Percentiles rank a stretch among this genome's conserved stretches.
Conservation (phyloP, 495 filamentous ascomycete genomes). For the Filosporella fistucella region DNA sequence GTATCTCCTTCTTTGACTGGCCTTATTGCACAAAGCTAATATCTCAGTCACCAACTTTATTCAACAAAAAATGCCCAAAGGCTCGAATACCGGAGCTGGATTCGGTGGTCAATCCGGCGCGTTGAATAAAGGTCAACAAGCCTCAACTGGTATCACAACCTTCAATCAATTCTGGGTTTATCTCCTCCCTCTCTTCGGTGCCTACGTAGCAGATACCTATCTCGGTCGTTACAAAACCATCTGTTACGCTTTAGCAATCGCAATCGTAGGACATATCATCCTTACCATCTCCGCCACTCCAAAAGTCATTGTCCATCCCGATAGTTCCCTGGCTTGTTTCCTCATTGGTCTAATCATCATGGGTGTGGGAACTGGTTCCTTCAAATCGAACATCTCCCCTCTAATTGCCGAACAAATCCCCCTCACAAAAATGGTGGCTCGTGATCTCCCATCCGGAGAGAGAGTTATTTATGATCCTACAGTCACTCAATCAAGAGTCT, state of each 20-base stretch:
- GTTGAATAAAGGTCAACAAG: constrained; percentile 60
- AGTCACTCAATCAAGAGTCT: constrained; percentile 56
- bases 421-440: constrained; percentile 36
- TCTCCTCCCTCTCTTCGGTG: constrained; percentile 55
- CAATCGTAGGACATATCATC: constrained; percentile 62
- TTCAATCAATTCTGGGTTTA: constrained; percentile 79
- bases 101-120: constrained; percentile 51
- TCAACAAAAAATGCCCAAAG: constrained; percentile 54
- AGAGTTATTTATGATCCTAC: constrained; percentile 67
- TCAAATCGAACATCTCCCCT: constrained; percentile 62
- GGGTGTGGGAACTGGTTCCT: constrained; percentile 59
- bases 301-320: constrained; percentile 48
- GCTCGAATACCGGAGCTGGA: constrained; percentile 56
- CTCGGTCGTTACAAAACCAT: constrained; percentile 72
- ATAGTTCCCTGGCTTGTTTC: constrained; percentile 52
- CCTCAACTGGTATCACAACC: constrained; percentile 57
- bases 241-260: constrained; percentile 47
- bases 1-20: constrained; percentile 11
- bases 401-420: constrained; percentile 55
- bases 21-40: background rate
- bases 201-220: constrained; percentile 68
- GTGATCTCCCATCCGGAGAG: constrained; percentile 47
- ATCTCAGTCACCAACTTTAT: constrained; percentile 60
- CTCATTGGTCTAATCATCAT: constrained; percentile 61
- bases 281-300: constrained; percentile 60